Evolutionary conservation across 2,329 filamentous ascomycete species (phyloP), one percentile per base, ranked within the genome.

Genomic region (Aureobasidium sp.): DNA sequence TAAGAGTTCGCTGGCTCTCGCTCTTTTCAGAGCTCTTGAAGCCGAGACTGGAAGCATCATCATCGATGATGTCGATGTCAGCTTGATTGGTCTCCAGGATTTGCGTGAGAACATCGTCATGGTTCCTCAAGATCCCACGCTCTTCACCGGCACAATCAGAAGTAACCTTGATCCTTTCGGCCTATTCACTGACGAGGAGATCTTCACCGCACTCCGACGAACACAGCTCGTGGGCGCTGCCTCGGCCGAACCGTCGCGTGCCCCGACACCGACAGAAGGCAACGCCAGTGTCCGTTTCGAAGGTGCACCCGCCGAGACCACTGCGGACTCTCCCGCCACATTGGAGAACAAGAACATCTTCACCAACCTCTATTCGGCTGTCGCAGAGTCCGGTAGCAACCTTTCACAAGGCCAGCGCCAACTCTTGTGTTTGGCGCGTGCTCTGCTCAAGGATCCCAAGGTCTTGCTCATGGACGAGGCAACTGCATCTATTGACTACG

Each of bases 401-500:
- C 82, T 99, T 12, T 97, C 93, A 0, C 94, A 99, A 75, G 94
- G 94, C 51, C 94, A 99, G 74, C 87, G 94, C 8, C 94, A 99
- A 75, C 87, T 99, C 11, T 81, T 99, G 62, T 99, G 94, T 72
- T 85, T 99, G 11, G 94, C 93, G 0, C 87, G 94, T 61, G 94
- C 94, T 0, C 85, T 99, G 67, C 87, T 99, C 66, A 97, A 96
- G 76, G 84, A 85, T 37, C 92, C 94, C 0, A 92, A 89, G 66
- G 91, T 99, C 1, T 81, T 99, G n/a, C 88, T 99, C 71, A 97
- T 99, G 94, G 94, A 99, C 75, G 94, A 99, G 79, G 94, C 94
- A 0, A 99, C 94, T 0, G 94, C 94, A 0, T 96, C 90, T 0
- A 97, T 99, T 70, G 94, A 99, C 77, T 97, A 97, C 75, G 88